These are phyloP conservation scores for Apiotrichum gracile DNA, from an alignment of 1,284 basidiomycete genomes.

Conservation along the genomic window DNA sequence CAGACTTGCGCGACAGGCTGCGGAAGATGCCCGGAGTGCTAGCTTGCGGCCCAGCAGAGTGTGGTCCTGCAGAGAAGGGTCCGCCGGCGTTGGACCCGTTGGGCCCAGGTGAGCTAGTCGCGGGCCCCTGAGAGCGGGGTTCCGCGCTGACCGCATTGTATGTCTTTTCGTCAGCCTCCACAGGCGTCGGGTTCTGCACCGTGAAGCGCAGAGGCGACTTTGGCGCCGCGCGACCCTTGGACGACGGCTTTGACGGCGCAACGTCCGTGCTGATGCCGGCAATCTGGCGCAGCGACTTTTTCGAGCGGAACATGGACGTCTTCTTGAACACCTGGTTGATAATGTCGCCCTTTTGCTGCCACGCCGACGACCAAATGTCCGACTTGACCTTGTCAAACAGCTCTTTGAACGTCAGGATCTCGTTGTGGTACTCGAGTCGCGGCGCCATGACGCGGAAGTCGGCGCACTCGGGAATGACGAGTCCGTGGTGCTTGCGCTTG, in stretches of 20 bases:
- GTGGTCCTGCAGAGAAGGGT: too few relatives aligned
- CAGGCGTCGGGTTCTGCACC: conserved; percentile 10
- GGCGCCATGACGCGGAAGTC: conserved; percentile 54
- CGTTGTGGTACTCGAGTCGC: conserved; percentile 70
- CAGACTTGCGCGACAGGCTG: neutral
- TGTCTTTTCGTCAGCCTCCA: conserved; percentile 7
- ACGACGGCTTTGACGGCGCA: neutral
- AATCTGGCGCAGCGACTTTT: conserved; percentile 30
- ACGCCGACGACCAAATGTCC: conserved; percentile 42
- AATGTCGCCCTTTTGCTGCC: conserved; percentile 46
- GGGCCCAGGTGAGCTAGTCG: too few relatives aligned
- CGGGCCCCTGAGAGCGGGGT: too few relatives aligned
- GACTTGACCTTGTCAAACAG: conserved; percentile 73
- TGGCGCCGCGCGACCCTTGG: neutral
- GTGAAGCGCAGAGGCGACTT: conserved; percentile 12
- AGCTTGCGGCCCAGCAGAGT: too few relatives aligned
- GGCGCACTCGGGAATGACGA: conserved; percentile 38
- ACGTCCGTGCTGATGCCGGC: conserved; percentile 15
- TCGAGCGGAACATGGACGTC: conserved; percentile 35
- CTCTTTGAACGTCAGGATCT: conserved; percentile 82
- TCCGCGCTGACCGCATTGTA: too few relatives aligned
- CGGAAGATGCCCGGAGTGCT: neutral
- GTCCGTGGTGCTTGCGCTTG: conserved; percentile 47
- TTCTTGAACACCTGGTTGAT: conserved; percentile 44
- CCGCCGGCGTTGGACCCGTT: too few relatives aligned